A percentile compares a stretch with the other conserved stretches of the same genome.
Conservation (phyloP, 2,329 filamentous ascomycete species). For the Clonostachys chloroleuca region DNA sequence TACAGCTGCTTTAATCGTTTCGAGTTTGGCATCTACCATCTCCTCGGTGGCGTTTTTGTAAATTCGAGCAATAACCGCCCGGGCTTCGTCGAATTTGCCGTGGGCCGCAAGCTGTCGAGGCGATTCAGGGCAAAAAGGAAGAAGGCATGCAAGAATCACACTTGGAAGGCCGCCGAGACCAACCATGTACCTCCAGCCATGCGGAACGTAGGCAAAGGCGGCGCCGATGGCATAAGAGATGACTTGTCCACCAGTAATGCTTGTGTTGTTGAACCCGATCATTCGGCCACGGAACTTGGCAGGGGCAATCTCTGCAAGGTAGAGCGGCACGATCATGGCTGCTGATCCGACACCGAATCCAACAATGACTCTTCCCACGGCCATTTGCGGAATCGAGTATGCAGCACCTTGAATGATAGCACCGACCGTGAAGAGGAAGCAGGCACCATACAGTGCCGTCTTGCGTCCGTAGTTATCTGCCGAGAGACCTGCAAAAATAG, state of each 20-base stretch:
- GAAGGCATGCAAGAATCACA: conserved; percentile 8
- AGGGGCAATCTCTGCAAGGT: conserved; percentile 45
- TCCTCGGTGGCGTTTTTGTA: conserved; percentile 14
- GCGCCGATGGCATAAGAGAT: conserved; percentile 18
- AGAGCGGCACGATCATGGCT: conserved; percentile 35
- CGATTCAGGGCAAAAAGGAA: conserved; percentile 11
- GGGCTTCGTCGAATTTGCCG: conserved; percentile 17
- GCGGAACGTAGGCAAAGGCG: conserved; percentile 21
- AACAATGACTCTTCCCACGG: conserved; percentile 31
- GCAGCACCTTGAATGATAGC: conserved; percentile 16
- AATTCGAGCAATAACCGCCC: not conserved
- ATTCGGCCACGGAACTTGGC: conserved; percentile 42
- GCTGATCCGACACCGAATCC: conserved; percentile 43
- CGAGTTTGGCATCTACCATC: conserved; percentile 19
- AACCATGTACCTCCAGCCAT: conserved; percentile 14
- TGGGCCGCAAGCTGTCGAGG: conserved; percentile 13
- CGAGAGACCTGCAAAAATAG: conserved; percentile 15
- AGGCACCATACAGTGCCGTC: conserved; percentile 17
- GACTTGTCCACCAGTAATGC: conserved; percentile 9
- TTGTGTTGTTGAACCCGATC: conserved; percentile 36
- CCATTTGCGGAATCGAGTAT: conserved; percentile 17
- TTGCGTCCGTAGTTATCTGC: conserved; percentile 17
- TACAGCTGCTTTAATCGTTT: conserved; percentile 8
- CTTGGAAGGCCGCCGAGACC: conserved; percentile 9
- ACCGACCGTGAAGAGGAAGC: conserved; percentile 14